phyloP scores from a whole-genome alignment of 176 grass and related monocot species.

The Zoysia japonica region DNA sequence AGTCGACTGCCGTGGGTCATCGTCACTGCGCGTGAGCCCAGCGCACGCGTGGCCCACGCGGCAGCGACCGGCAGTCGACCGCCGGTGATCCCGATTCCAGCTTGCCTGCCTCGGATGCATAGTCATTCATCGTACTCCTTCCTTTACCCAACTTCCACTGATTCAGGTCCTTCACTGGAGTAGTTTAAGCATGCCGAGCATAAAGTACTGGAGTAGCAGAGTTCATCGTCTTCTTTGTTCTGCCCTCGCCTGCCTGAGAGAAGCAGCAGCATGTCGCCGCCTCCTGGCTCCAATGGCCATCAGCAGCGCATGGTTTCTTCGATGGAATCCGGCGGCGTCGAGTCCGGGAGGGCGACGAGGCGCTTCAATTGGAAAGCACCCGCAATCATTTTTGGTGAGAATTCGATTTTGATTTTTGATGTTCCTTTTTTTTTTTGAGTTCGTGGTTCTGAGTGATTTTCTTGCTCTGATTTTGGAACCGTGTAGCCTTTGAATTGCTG shows the following conservation, averaged over 20 bases:
- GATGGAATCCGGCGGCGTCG: not conserved
- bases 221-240: not conserved
- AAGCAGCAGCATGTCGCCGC: slow-evolving; percentile 14
- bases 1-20: too few relatives aligned
- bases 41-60: too few relatives aligned
- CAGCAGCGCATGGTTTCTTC: not conserved
- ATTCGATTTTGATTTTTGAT: not conserved
- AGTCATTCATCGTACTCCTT: not conserved
- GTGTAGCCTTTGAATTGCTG: slow-evolving; percentile 56
- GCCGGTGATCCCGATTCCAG: too few relatives aligned
- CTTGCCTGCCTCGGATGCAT: not conserved
- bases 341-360: not conserved
- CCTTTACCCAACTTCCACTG: not conserved
- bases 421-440: too few relatives aligned
- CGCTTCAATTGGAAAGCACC: slow-evolving; percentile 35
- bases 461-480: not conserved
- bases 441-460: too few relatives aligned
- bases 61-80: too few relatives aligned
- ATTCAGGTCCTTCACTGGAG: too few relatives aligned
- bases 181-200: too few relatives aligned
- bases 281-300: slow-evolving; percentile 12
- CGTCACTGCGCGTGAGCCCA: too few relatives aligned
- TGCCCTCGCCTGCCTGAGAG: not conserved
- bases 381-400: slow-evolving; percentile 2
- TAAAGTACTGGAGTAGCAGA: too few relatives aligned